Conservation (phyloP, 805 yeast species). For the Ogataea siamensis region DNA sequence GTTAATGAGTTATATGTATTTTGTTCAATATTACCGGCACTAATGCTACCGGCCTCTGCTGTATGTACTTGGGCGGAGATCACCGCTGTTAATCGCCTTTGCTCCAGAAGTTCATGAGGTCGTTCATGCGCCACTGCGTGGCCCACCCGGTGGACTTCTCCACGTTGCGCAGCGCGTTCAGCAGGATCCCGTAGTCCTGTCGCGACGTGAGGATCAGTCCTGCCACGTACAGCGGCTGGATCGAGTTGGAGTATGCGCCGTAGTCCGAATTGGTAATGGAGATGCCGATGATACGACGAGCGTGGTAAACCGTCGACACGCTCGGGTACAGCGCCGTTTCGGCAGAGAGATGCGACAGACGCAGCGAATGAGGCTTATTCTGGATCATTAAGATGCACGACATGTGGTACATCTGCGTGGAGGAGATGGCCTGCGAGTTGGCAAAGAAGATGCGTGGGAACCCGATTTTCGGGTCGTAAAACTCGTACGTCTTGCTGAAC, state of each 20-base stretch:
- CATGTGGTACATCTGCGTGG: conserved; percentile 42
- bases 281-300: conserved; percentile 38
- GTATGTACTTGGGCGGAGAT: too few species aligned
- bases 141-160: conserved; percentile 31
- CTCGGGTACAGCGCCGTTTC: conserved; percentile 11
- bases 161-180: conserved; percentile 25
- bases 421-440: conserved; percentile 41
- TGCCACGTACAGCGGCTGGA: conserved; percentile 30
- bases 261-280: conserved; percentile 32
- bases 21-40: not conserved
- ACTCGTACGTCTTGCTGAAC: conserved; percentile 32
- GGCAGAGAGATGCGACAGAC: conserved; percentile 21
- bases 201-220: conserved; percentile 26
- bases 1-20: not conserved
- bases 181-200: conserved; percentile 24
- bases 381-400: conserved; percentile 40
- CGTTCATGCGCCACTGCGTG: conserved; percentile 27
- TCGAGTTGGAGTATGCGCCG: conserved; percentile 27
- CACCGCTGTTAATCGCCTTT: conserved; percentile 4
- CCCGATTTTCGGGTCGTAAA: conserved; percentile 30
- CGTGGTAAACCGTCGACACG: conserved; percentile 35
- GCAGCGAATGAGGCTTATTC: conserved; percentile 38
- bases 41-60: too few species aligned
- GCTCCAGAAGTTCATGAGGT: conserved; percentile 29
- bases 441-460: conserved; percentile 39